Base-by-base conservation (phyloP, 805 yeast genomes). In the Teunomyces stri region DNA sequence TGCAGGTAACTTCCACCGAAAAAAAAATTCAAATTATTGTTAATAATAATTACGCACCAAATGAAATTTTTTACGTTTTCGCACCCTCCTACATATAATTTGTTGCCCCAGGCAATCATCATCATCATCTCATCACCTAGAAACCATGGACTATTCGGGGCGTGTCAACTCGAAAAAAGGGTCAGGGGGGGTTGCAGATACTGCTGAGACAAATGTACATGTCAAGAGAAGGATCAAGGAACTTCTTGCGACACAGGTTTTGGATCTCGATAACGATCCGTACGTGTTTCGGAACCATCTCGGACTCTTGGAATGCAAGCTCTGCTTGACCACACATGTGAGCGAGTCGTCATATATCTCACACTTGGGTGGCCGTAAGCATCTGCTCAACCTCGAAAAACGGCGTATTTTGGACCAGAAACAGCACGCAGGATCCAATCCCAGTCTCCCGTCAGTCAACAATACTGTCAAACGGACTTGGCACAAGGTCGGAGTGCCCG, bases 131-230 rank as follows among this genome's bases (percentile, higher is more conserved):
- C 22, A 21, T 20, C 15, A 21, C 29, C 18, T 0, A 22, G 10
- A 50, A 18, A 18, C 34, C 5, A 90, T 90, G 97, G 96, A 90
- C 64, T 88, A 88, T 60, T 91, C 89, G 52, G 87, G 87, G 55
- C 69, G 96, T 58, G 95, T 87, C 2, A 96, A 96, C 39, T 85
- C 96, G 5, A 90, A 90, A 66, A 83, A 88, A 62, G 97, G 97
- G 7, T 81, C 85, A 25, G 97, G 97, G 54, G 97, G 96, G 5
- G 74, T 90, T 15, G 97, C 96, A 0, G 87, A 87, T 4, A 69
- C 73, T 38, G 79, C 82, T 16, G 90, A 86, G 53, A 73, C 84
- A 5, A 87, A 87, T 57, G 79, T 82, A 4, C 85, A 85, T 39
- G 74, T 91, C 41, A 72, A 84, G 47, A 82, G 82, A 48, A 76